Evolutionary conservation across 495 filamentous ascomycete species (phyloP).

Genomic region (Penicillium turbatum): DNA sequence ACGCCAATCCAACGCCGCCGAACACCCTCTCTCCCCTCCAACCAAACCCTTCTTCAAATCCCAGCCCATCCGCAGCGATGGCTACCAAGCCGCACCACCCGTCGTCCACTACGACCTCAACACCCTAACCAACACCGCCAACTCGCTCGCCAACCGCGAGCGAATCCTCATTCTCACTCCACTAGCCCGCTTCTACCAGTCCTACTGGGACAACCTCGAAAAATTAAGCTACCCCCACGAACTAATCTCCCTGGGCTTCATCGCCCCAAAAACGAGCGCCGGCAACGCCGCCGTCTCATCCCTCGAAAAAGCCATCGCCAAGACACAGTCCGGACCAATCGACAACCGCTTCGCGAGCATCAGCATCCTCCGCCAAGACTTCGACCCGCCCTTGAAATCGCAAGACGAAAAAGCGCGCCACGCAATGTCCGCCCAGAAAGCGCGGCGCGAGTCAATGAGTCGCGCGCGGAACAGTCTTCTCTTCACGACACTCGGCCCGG

Average conservation of each 20-base stretch:
- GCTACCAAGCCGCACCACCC: slow-evolving; percentile 65
- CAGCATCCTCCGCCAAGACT: slow-evolving; percentile 92
- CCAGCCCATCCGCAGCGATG: slow-evolving; percentile 50
- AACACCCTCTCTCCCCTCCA: slow-evolving; percentile 75
- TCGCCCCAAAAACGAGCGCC: slow-evolving; percentile 84
- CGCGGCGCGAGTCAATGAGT: slow-evolving; percentile 81
- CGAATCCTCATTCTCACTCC: slow-evolving; percentile 89
- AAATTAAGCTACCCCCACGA: slow-evolving; percentile 86
- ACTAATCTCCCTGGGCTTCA: slow-evolving; percentile 92
- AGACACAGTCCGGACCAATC: slow-evolving; percentile 74
- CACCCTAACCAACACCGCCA: slow-evolving; percentile 73
- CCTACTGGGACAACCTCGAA: slow-evolving; percentile 93
- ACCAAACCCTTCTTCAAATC: slow-evolving; percentile 76
- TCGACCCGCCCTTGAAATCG: slow-evolving; percentile 72
- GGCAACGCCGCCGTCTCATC: slow-evolving; percentile 77
- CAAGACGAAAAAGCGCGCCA: slow-evolving; percentile 88
- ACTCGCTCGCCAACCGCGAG: slow-evolving; percentile 73
- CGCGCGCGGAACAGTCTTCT: slow-evolving; percentile 88
- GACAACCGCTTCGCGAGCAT: slow-evolving; percentile 84
- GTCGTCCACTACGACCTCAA: slow-evolving; percentile 94
- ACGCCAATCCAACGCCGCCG: slow-evolving; percentile 57
- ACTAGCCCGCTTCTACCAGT: slow-evolving; percentile 85
- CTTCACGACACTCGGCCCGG: slow-evolving; percentile 95
- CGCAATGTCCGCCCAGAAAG: slow-evolving; percentile 83
- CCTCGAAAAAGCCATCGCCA: slow-evolving; percentile 77